Base-by-base conservation (phyloP, 2,329 filamentous ascomycete genomes). In the Botrytis sinoallii region DNA sequence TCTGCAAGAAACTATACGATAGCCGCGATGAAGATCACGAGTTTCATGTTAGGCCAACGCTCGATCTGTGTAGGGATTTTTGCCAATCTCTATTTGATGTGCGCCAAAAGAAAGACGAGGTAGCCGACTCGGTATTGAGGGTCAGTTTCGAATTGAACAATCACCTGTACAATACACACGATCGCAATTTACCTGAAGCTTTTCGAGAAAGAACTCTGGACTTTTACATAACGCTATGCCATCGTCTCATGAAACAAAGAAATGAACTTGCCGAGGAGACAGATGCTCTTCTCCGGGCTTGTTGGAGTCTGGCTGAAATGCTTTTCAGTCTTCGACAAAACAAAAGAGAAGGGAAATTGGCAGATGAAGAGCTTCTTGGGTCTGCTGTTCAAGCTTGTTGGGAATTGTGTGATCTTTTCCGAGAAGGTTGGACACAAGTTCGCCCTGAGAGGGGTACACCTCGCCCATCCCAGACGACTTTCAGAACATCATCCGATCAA, bases 101-200 rank as follows among this genome's bases (percentile, higher is more conserved):
- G 29, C 88, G 95, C 57, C 88, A 92, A 74, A 90, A 90, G 76
- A 90, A 91, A 70, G 92, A 97, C 76, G 93, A 96, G 79, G 84
- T 89, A 1, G 89, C 92, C 0, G 95, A 98, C 82, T 97, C 95
- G 0, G 91, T 98, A 22, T 84, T 98, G 65, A 88, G 95, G 66
- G 95, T 98, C 77, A 97, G 93, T 83, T 97, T 97, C 81, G 95
- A 98, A 83, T 86, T 98, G 38, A 97, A 97, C 83, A 98, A 97
- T 79, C 95, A 98, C 82, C 86, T 98, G 2, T 98, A 95, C 84
- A 97, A 95, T 80, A 95, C 94, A 1, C 94, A 97, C 79, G 94
- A 97, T 81, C 89, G 92, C 46, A 91, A 89, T 72, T 85, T 98
- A 6, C 95, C 95, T 0, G 93, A 97, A 79, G 90, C 92, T 0